Evolutionary conservation across 208 protist genomes (phyloP).

Genomic region (Herpetomonas tarakana): DNA sequence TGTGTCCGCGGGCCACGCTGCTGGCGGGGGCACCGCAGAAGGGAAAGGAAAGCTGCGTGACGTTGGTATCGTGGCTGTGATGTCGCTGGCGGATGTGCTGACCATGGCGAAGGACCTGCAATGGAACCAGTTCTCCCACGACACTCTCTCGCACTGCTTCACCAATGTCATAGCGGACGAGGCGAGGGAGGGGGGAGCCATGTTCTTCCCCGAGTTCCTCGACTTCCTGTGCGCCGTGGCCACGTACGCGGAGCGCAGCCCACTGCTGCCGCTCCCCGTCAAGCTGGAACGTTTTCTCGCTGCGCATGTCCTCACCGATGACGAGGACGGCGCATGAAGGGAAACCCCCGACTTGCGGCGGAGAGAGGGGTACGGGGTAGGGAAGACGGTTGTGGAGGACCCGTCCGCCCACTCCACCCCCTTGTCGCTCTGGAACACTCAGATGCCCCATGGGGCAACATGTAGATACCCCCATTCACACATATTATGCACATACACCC

Average conservation of each 20-base stretch:
- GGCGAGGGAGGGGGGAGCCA: slow-evolving; percentile 33
- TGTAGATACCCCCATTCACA: no score
- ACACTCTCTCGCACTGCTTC: slow-evolving; percentile 37
- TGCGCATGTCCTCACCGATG: slow-evolving; percentile 28
- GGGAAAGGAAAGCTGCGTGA: slow-evolving; percentile 14
- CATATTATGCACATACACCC: no score
- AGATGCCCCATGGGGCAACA: no score
- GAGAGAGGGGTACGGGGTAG: no score
- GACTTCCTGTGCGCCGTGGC: slow-evolving; percentile 60
- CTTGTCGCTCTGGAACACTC: no score
- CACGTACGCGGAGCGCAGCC: slow-evolving; percentile 39
- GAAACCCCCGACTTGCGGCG: no score
- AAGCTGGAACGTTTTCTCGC: slow-evolving; percentile 56
- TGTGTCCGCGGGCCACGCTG: not conserved
- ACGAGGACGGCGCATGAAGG: not conserved
- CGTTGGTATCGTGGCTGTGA: slow-evolving; percentile 64
- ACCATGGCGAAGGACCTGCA: slow-evolving; percentile 46
- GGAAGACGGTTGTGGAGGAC: no score
- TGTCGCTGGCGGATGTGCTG: slow-evolving; percentile 36
- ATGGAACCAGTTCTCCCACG: slow-evolving; percentile 26
- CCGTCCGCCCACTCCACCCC: no score
- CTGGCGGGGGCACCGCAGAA: not conserved
- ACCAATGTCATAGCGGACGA: slow-evolving; percentile 31
- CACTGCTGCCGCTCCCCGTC: slow-evolving; percentile 40
- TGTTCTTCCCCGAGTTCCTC: slow-evolving; percentile 75